Conservation (phyloP, 192 early-diverging fungal genomes). For the Geosiphon pyriformis region DNA sequence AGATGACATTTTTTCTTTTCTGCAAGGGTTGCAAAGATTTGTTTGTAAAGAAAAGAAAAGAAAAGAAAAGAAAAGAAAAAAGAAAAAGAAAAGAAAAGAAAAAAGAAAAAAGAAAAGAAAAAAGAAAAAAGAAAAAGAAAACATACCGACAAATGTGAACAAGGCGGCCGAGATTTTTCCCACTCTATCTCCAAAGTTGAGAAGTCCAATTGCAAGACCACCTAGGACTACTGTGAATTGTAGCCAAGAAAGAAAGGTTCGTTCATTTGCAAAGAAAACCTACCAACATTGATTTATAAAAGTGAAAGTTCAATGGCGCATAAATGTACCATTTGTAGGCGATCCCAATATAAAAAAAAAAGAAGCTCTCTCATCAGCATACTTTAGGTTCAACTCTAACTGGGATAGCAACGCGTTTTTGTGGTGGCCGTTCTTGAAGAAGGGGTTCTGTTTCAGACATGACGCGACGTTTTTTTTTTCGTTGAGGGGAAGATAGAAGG, state of each 20-base stretch:
- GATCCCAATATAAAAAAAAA: background rate
- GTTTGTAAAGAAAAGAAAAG: too few species aligned
- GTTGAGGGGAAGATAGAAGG: too few species aligned
- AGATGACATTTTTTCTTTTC: background rate
- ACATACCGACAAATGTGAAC: slow-evolving; percentile 46
- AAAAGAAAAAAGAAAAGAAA: too few species aligned
- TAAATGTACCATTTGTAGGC: background rate
- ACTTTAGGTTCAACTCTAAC: slow-evolving; percentile 81
- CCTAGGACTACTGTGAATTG: slow-evolving; percentile 76
- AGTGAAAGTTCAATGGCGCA: background rate
- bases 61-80: too few species aligned
- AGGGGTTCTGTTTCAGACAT: slow-evolving; percentile 24
- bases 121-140: too few species aligned
- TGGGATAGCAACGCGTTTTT: slow-evolving; percentile 70
- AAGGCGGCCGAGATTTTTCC: slow-evolving; percentile 50
- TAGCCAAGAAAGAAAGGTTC: slow-evolving; percentile 88
- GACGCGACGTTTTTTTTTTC: too few species aligned
- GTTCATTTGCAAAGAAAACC: slow-evolving; percentile 91
- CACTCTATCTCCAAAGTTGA: slow-evolving; percentile 77
- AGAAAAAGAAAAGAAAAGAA: too few species aligned
- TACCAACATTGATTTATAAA: background rate
- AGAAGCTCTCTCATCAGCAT: background rate
- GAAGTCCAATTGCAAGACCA: slow-evolving; percentile 66
- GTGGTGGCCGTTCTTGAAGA: slow-evolving; percentile 27
- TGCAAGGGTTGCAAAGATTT: too few species aligned